Percentiles rank a stretch among this genome's conserved stretches.
phyloP scores from a whole-genome alignment of 2,329 filamentous ascomycete species.

The Colletotrichum sojae region DNA sequence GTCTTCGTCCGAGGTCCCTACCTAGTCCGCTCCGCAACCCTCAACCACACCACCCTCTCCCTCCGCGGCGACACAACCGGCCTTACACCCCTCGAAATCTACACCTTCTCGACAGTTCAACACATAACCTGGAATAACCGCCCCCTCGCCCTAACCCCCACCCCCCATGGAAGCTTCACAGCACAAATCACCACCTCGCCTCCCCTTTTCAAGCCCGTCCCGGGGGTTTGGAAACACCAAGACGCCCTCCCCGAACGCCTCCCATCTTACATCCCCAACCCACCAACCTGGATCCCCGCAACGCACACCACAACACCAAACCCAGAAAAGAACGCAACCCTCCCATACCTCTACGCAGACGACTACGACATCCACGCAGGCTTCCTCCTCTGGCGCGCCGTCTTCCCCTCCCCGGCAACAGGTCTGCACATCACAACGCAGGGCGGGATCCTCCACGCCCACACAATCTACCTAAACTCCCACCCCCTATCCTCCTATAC shows the following conservation, averaged over 20 bases:
- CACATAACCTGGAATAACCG: background rate
- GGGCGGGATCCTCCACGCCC: too few species aligned
- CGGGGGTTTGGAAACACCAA: background rate
- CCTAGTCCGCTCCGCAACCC: background rate
- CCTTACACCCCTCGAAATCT: background rate
- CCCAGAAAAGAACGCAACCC: too few species aligned
- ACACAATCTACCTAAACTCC: too few species aligned
- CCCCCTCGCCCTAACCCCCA: background rate
- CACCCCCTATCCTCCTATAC: too few species aligned
- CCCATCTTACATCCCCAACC: background rate
- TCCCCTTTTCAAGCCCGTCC: background rate
- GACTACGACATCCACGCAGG: too few species aligned
- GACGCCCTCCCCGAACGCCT: background rate
- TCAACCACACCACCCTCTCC: background rate
- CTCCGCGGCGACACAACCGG: background rate
- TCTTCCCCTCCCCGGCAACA: too few species aligned
- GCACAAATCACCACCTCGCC: background rate
- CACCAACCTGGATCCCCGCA: too few species aligned
- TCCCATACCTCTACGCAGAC: too few species aligned
- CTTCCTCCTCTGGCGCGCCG: too few species aligned
- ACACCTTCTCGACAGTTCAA: background rate
- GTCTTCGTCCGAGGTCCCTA: background rate
- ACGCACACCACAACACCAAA: too few species aligned
- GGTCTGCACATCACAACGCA: too few species aligned
- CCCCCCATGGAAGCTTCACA: background rate